Evolutionary conservation across 805 yeast species (phyloP), one percentile per base, ranked within the genome.

Genomic region (Zygotorulaspora danielsina): DNA sequence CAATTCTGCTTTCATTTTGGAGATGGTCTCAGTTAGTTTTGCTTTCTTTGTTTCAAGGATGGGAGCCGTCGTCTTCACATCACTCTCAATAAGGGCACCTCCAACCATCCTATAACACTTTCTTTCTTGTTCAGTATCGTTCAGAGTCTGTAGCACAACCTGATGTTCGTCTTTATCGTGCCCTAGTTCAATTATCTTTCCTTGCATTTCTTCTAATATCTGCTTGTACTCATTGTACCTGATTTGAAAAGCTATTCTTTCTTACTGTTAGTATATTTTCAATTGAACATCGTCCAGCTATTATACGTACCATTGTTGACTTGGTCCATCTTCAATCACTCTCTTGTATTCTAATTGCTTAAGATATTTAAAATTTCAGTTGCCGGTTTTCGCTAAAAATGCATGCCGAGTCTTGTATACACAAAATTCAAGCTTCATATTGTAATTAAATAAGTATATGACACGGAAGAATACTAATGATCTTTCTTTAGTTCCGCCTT

Each of bases 31-130:
- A 6, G 28, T 33, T 40, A 73, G 63, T 37, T 81, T 82, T 7
- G 61, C 60, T 16, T 69, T 54, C 50, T 84, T 87, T 18, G 75
- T 68, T 36, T 72, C 69, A 38, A 87, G 64, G 8, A 80, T 70
- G 9, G 80, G 81, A 3, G 73, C 63, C 3, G 89, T 93, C 28
- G 84, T 87, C n/a, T 72, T 79, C 4, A 87, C 93, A 3, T 79
- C 72, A 49, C 84, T 81, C 55, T 88, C 94, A 12, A 89, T 84
- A 21, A 90, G 70, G 3, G 89, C 95, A 7, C 96, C 94, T 18
- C 96, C 97, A 21, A 90, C 75, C 96, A 93, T 87, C 54, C 95
- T 78, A 65, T 79, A 88, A 55, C 97, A 87, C 57, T 81, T 79
- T 45, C 98, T 76, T 32, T 73, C 78, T n/a, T 48, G 32, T 17